Conservation (phyloP, 441 rosid genomes). For the Populus hybrid region DNA sequence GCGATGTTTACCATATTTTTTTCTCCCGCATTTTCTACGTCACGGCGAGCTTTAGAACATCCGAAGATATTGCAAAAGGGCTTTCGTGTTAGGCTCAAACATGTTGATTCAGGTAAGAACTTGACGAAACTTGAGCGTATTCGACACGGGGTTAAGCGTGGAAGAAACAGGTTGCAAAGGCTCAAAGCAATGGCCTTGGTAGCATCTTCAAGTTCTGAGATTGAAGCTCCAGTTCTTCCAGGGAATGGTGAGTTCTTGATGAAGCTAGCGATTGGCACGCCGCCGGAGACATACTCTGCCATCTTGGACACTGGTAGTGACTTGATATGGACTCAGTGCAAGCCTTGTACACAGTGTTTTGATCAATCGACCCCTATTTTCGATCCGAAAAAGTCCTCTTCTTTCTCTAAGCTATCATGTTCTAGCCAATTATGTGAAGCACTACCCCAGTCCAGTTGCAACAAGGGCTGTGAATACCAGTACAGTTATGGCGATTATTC, state of each 20-base stretch:
- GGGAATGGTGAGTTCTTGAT: slow-evolving; percentile 87
- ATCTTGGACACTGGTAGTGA: slow-evolving; percentile 92
- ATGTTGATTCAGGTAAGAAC: slow-evolving; percentile 74
- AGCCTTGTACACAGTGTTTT: slow-evolving; percentile 76
- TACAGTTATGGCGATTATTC: slow-evolving; percentile 90
- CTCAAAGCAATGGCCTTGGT: slow-evolving; percentile 45
- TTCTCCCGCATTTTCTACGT: slow-evolving; percentile 31
- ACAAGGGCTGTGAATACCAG: slow-evolving; percentile 53
- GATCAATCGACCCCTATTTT: slow-evolving; percentile 74
- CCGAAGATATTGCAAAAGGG: slow-evolving; percentile 27
- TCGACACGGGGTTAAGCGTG: slow-evolving; percentile 62
- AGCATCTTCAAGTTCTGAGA: slow-evolving; percentile 22
- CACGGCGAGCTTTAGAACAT: slow-evolving; percentile 25
- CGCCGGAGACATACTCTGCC: slow-evolving; percentile 54
- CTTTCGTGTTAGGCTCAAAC: slow-evolving; percentile 53
- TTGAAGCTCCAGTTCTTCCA: slow-evolving; percentile 48
- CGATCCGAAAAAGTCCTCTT: slow-evolving; percentile 64
- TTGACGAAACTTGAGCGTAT: slow-evolving; percentile 66
- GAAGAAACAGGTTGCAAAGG: slow-evolving; percentile 56
- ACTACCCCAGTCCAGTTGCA: slow-evolving; percentile 47
- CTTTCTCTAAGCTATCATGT: slow-evolving; percentile 54
- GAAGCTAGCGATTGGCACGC: slow-evolving; percentile 77
- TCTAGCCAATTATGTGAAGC: slow-evolving; percentile 54
- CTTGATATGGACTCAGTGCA: slow-evolving; percentile 94
- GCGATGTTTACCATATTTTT: slow-evolving; percentile 1